Evolutionary conservation across 2,329 filamentous ascomycete genomes (phyloP).

Genomic region (Monosporascus sp.): DNA sequence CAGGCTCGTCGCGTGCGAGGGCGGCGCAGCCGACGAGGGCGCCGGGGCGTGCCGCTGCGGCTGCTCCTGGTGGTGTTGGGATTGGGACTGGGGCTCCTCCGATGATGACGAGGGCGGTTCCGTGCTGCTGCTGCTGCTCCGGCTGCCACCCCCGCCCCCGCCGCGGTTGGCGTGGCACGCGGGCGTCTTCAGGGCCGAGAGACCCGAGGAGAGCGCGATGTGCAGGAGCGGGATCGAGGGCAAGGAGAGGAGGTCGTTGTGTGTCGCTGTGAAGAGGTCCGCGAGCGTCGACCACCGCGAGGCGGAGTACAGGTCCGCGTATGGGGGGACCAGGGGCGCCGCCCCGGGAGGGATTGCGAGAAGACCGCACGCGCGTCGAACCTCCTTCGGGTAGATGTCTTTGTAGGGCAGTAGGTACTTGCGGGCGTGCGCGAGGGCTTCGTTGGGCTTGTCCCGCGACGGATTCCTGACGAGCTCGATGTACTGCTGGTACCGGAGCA

Average conservation of each 20-base stretch:
- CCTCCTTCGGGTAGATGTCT: slow-evolving; percentile 61
- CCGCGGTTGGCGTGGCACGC: slow-evolving; percentile 65
- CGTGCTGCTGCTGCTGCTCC: slow-evolving; percentile 29
- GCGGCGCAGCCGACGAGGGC: slow-evolving; percentile 20
- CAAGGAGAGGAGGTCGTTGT: slow-evolving; percentile 79
- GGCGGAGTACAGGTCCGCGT: slow-evolving; percentile 61
- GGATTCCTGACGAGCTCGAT: slow-evolving; percentile 78
- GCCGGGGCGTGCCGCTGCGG: slow-evolving; percentile 12
- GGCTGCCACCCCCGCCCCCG: not conserved
- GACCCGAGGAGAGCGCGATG: slow-evolving; percentile 81
- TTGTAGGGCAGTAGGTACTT: slow-evolving; percentile 72
- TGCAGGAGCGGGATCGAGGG: slow-evolving; percentile 81
- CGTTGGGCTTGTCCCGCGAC: slow-evolving; percentile 56
- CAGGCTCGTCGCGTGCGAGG: slow-evolving; percentile 43
- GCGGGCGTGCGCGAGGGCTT: slow-evolving; percentile 76
- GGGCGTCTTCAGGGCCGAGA: slow-evolving; percentile 93
- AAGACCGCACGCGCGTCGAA: slow-evolving; percentile 70
- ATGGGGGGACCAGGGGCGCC: slow-evolving; percentile 27
- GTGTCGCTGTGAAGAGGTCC: slow-evolving; percentile 74
- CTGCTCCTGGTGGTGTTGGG: slow-evolving; percentile 11
- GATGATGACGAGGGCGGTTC: slow-evolving; percentile 7
- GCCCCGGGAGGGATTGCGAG: slow-evolving; percentile 66
- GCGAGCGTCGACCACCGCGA: slow-evolving; percentile 73
- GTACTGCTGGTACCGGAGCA: slow-evolving; percentile 89
- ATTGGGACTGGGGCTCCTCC: slow-evolving; percentile 13